Evolutionary conservation across 225 moss, liverwort and hornwort species (phyloP).

Genomic region (Physcomitrellopsis africana): DNA sequence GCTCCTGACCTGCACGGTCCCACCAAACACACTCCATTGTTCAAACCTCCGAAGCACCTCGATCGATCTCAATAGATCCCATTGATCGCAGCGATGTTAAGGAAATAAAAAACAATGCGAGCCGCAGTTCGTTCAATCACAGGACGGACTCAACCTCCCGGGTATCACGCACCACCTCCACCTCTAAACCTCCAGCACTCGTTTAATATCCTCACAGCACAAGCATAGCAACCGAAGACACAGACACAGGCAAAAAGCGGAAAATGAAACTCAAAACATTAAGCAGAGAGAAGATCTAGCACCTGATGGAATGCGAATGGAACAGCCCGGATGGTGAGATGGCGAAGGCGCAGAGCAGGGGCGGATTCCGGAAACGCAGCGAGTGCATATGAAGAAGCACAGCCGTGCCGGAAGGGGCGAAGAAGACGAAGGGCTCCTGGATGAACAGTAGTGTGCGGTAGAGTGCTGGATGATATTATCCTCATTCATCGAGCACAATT

Average conservation of each 20-base stretch:
- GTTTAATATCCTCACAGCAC: background rate
- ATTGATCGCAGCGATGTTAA: background rate
- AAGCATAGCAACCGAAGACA: no score
- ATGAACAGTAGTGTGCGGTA: background rate
- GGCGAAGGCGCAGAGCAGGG: background rate
- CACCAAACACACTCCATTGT: background rate
- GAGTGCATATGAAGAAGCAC: no score
- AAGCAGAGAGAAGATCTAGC: background rate
- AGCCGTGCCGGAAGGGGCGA: background rate
- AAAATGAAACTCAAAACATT: background rate
- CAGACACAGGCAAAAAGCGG: no score
- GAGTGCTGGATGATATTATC: background rate
- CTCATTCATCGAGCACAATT: background rate
- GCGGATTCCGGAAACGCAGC: no score
- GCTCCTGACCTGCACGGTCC: conserved; percentile 13
- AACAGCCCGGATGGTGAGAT: background rate
- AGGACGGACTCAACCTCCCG: background rate
- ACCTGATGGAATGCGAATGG: background rate
- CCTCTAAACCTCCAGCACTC: background rate
- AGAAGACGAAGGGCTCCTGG: background rate
- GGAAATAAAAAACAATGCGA: background rate
- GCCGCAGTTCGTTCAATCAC: background rate
- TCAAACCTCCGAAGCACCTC: background rate
- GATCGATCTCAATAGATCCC: background rate
- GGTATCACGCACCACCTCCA: no score